Conservation (phyloP, 108 stramenopile species). For the Cyclostephanos tholiformis region DNA sequence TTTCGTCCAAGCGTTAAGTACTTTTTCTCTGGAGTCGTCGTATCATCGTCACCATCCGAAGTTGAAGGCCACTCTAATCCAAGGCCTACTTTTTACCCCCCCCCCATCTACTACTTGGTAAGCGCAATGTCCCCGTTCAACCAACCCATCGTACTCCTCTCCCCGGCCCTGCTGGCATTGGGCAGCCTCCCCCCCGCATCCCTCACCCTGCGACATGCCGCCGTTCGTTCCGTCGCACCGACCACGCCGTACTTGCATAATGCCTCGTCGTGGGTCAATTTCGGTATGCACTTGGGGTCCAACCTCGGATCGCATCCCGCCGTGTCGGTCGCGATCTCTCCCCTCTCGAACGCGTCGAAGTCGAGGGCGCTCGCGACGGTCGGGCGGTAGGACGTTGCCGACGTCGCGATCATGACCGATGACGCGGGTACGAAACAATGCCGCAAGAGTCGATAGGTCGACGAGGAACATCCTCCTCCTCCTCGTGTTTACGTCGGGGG, state of each 20-base stretch:
- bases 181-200: constrained; percentile 56
- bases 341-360: constrained; percentile 42
- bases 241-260: constrained; percentile 71
- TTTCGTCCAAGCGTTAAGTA: too few relatives aligned
- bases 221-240: constrained; percentile 47
- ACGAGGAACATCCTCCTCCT: constrained; percentile 30
- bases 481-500: constrained; percentile 6
- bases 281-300: constrained; percentile 69
- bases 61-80: too few relatives aligned
- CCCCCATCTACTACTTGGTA: too few relatives aligned
- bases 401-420: not conserved
- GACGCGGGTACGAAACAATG: not conserved
- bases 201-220: constrained; percentile 65
- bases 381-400: not conserved
- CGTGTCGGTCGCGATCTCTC: constrained; percentile 42
- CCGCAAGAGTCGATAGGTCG: constrained; percentile 7
- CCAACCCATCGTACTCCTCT: constrained; percentile 21
- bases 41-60: too few relatives aligned
- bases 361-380: constrained; percentile 30
- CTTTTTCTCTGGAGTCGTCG: too few relatives aligned
- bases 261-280: constrained; percentile 65
- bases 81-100: too few relatives aligned
- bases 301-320: constrained; percentile 71
- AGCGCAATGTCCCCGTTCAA: not conserved
- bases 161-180: constrained; percentile 31